phyloP scores from a whole-genome alignment of 495 filamentous ascomycete species.

The Hypoxylon lienhwacheense region DNA sequence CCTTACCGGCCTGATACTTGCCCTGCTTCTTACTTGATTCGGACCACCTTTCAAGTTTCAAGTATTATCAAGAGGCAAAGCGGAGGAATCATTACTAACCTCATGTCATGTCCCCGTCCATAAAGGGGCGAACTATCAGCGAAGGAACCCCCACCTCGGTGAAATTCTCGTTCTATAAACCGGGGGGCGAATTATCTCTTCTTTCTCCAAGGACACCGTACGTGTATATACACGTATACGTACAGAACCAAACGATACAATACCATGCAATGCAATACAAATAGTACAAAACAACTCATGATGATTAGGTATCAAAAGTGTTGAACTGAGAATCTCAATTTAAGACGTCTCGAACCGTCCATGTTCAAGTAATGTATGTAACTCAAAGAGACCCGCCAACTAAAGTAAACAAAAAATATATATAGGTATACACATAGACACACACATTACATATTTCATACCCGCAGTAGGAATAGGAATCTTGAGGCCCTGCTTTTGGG shows the following conservation, averaged over 20 bases:
- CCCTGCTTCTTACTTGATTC: neutral
- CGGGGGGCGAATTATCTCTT: constrained; percentile 5
- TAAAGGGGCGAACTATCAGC: constrained; percentile 2
- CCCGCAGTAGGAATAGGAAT: no score
- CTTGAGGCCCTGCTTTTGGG: no score
- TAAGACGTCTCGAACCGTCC: constrained; percentile 21
- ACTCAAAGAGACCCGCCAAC: constrained; percentile 1
- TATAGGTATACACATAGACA: no score
- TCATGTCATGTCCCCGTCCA: constrained; percentile 1
- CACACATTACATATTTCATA: no score
- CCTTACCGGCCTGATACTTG: neutral
- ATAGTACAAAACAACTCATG: no score
- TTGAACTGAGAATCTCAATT: no score
- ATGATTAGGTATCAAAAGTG: no score
- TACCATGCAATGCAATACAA: no score
- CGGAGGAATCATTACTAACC: neutral
- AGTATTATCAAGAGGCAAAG: neutral
- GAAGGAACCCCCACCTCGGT: constrained; percentile 22
- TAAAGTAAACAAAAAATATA: constrained; percentile 19
- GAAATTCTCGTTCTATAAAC: constrained; percentile 18
- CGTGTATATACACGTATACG: no score
- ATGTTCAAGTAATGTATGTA: no score
- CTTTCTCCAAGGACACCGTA: no score
- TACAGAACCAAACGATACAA: no score
- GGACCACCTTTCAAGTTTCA: neutral